Base-by-base conservation (phyloP, 495 filamentous ascomycete species). In the Penicillium paradoxum region DNA sequence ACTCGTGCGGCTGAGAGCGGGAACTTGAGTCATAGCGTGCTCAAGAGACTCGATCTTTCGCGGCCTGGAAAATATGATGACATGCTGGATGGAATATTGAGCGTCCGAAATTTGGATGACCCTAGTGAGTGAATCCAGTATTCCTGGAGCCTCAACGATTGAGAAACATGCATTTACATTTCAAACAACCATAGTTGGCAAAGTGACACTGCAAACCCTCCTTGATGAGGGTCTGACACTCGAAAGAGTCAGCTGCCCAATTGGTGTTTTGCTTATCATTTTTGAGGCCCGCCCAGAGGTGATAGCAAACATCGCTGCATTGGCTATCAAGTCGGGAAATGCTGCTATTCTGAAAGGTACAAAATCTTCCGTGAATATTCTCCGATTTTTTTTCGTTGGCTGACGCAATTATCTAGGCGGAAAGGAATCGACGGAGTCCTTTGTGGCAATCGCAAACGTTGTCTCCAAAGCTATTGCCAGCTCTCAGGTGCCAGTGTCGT, bases 231-330 rank as follows among this genome's bases (percentile, higher is more conserved):
- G 83, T 22, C 79, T 99, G 38, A 79, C 83, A 24, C 79, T 97
- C 34, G 87, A 95, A 63, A 83, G 90, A 61, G 83, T 95, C 19
- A 88, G 89, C 24, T 97, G 89, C 62, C 93, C 93, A 2, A 97
- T 99, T 57, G 93, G 93, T 42, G 91, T 97, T 18, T 81, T 99
- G 21, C 77, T 98, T 43, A 95, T 97, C 58, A 97, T 98, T 54
- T 98, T 98, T 62, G 93, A 98, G 71, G 95, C 95, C 19, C 87
- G 93, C 25, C 93, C 93, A 8, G 93, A 99, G 67, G 95, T 99
- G 50, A 99, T 99, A 67, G 93, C 95, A 38, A 99, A 99, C 63
- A 97, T 99, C 54, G 89, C 92, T 48, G 87, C 95, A n/a, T 77
- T 99, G 32, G 90, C 95, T 10, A 86, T 99, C 57, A 99, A 99